These are phyloP conservation scores for Eragrostis nindensis DNA, from an alignment of 176 grass and related monocot genomes.

Conservation along the genomic window DNA sequence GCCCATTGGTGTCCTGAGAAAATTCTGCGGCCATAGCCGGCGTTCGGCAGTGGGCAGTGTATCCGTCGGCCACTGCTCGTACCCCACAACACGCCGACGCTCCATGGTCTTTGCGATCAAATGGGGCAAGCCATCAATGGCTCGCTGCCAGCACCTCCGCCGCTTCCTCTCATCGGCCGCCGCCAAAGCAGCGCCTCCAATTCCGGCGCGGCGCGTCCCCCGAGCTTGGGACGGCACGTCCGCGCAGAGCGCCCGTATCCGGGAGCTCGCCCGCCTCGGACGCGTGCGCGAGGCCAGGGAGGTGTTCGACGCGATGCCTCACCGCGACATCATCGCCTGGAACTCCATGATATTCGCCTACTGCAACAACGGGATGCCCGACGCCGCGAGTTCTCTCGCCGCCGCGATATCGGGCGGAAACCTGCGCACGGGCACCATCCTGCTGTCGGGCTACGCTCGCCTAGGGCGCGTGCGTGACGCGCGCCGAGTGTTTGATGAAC, in stretches of 20 bases:
- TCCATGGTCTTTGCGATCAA: slow-evolving; percentile 26
- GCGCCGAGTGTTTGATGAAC: slow-evolving; percentile 58
- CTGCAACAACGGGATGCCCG: slow-evolving; percentile 42
- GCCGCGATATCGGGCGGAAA: slow-evolving; percentile 47
- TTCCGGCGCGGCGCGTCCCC: not conserved
- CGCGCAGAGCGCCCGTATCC: slow-evolving; percentile 33
- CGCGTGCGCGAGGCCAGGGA: slow-evolving; percentile 46
- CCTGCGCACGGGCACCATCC: slow-evolving; percentile 51
- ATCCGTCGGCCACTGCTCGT: not conserved
- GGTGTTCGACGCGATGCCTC: slow-evolving; percentile 55
- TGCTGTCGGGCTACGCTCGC: slow-evolving; percentile 42
- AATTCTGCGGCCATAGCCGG: not conserved
- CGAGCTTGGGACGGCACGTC: not conserved
- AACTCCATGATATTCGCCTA: slow-evolving; percentile 56
- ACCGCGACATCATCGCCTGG: slow-evolving; percentile 52
- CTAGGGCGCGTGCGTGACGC: slow-evolving; percentile 47
- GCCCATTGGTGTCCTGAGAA: not conserved
- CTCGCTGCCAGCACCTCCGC: slow-evolving; percentile 20
- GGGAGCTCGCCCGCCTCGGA: slow-evolving; percentile 46
- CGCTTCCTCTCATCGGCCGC: slow-evolving; percentile 27
- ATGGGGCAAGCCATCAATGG: slow-evolving; percentile 32
- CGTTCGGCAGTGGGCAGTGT: not conserved
- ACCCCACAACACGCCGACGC: not conserved
- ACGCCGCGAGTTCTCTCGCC: slow-evolving; percentile 33
- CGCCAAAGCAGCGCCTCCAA: not conserved